These are phyloP conservation scores for Colletotrichum karsti DNA, from an alignment of 2,329 filamentous ascomycete species.

Conservation along the genomic window DNA sequence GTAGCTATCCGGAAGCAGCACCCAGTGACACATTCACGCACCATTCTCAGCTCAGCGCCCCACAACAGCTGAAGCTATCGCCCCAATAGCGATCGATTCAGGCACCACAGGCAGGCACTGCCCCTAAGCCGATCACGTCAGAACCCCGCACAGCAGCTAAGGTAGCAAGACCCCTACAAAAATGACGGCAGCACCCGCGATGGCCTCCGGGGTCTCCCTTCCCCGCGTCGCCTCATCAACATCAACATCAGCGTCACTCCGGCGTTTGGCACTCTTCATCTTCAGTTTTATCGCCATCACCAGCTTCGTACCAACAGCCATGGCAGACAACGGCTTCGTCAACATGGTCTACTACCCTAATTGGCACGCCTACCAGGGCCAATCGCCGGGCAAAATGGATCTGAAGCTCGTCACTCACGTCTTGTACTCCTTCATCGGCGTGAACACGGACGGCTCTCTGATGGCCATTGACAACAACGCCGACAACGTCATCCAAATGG, in stretches of 20 bases:
- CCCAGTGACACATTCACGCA: neutral
- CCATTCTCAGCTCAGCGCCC: conserved; percentile 3
- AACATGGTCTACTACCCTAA: conserved; percentile 70
- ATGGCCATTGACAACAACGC: conserved; percentile 68
- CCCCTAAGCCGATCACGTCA: conserved; percentile 16
- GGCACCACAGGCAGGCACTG: conserved; percentile 17
- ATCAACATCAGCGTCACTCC: neutral
- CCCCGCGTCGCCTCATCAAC: conserved; percentile 2
- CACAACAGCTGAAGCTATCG: conserved; percentile 8
- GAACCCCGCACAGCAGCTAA: conserved; percentile 2
- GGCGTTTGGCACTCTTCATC: neutral
- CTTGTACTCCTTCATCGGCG: conserved; percentile 68
- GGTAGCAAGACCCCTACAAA: neutral
- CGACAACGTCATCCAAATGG: conserved; percentile 66
- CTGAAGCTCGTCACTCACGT: conserved; percentile 67
- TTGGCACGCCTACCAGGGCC: conserved; percentile 68
- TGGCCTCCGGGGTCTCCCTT: neutral
- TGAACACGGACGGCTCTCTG: conserved; percentile 18
- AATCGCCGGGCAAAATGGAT: conserved; percentile 66
- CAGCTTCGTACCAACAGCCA: conserved; percentile 2
- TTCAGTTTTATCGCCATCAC: neutral
- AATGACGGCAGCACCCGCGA: neutral
- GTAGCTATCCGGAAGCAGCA: neutral
- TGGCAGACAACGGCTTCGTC: conserved; percentile 31
- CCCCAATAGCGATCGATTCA: conserved; percentile 12